These are phyloP conservation scores for Leishmania aethiopica DNA, from an alignment of 208 protist species.

Conservation along the genomic window DNA sequence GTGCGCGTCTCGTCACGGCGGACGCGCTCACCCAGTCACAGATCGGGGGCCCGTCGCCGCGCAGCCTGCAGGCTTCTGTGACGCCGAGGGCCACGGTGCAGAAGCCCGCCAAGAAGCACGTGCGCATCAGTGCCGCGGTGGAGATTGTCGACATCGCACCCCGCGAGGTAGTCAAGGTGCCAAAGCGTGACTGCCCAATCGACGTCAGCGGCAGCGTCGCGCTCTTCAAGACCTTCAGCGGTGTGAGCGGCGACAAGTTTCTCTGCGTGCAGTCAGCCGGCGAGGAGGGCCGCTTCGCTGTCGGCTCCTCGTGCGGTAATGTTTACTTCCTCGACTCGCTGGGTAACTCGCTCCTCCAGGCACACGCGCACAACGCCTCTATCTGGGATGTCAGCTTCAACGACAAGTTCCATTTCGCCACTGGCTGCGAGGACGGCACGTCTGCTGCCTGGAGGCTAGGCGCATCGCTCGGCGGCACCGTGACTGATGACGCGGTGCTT, in stretches of 20 bases:
- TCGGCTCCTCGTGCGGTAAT: slow-evolving; percentile 80
- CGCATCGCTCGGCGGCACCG: slow-evolving; percentile 11
- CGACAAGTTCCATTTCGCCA: slow-evolving; percentile 74
- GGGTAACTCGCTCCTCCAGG: slow-evolving; percentile 81
- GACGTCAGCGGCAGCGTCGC: slow-evolving; percentile 66
- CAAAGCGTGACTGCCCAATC: slow-evolving; percentile 44
- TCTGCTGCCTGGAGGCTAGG: slow-evolving; percentile 64
- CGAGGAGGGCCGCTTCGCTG: slow-evolving; percentile 68
- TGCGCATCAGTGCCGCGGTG: slow-evolving; percentile 78
- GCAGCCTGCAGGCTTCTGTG: slow-evolving; percentile 5
- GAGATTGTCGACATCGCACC: slow-evolving; percentile 84
- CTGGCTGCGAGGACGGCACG: slow-evolving; percentile 76
- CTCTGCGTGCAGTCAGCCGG: slow-evolving; percentile 69
- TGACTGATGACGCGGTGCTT: slow-evolving; percentile 36
- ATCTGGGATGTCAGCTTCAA: slow-evolving; percentile 85
- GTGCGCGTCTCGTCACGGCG: slow-evolving; percentile 64
- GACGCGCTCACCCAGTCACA: slow-evolving; percentile 51
- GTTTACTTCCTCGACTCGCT: slow-evolving; percentile 84
- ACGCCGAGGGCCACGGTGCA: slow-evolving; percentile 16
- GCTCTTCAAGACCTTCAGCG: slow-evolving; percentile 65
- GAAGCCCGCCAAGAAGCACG: slow-evolving; percentile 51
- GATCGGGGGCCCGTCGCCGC: slow-evolving; percentile 17
- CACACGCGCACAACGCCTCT: slow-evolving; percentile 73
- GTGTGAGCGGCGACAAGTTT: slow-evolving; percentile 76
- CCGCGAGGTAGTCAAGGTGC: slow-evolving; percentile 52